Evolutionary conservation across 2,329 filamentous ascomycete genomes (phyloP), one percentile per base, ranked within the genome.

Genomic region (Fonsecaea pedrosoi): DNA sequence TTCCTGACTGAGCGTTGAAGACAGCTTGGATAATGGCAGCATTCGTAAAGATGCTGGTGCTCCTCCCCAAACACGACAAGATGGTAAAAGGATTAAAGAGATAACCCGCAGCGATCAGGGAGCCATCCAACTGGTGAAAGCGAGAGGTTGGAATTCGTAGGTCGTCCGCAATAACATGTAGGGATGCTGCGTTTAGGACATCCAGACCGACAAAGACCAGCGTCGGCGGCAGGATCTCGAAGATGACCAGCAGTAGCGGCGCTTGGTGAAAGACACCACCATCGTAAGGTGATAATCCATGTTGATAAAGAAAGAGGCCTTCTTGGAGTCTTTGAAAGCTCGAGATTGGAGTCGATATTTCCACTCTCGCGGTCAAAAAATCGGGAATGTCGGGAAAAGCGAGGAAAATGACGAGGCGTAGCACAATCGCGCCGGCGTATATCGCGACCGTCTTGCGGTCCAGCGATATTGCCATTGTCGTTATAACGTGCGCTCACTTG

Each of bases 321-420:
- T 99, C 95, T 84, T 98, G 94, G 63, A 98, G 92, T 87, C 95
- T 88, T 83, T 98, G 98, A 86, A 97, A 99, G 86, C 94, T 97
- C 74, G 92, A 97, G 55, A 98, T 91, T 45, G 95, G 94, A 25
- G 95, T 99, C 54, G 95, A 97, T 75, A 99, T 90, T 83, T 99
- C 95, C 74, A 97, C 95, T 76, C 95, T 90, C 71, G 90, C 91
- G 21, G 92, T 95, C 69, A 99, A 85, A 69, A 97, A 85, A 77
- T 93, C 89, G 60, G 94, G 92, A 48, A 99, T 84, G 42, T 87
- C 87, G 69, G 95, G 94, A 77, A 97, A 97, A 65, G 89, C 84
- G 66, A 89, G 83, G 77, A 93, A 94, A 61, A 98, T 86, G 64
- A 92, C 81, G 67, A 98, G 84, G 73, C 95, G 89, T 73, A 98